Base-by-base conservation (phyloP, 176 grass and related monocot species). In the Typha latifolia region DNA sequence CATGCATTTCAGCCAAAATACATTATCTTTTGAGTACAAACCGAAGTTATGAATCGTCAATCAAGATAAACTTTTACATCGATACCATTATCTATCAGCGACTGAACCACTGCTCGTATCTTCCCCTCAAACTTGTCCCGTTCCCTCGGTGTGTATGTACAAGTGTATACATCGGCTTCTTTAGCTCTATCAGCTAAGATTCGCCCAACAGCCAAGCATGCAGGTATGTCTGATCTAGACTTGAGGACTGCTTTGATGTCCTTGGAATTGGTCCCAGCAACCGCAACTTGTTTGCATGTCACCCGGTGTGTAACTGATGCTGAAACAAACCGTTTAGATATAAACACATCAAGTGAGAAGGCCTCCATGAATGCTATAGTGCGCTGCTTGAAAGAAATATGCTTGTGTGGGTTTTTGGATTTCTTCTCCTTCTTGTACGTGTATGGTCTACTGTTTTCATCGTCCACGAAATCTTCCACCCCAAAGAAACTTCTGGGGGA, bases 361-460 rank as follows among this genome's bases (percentile, higher is more conserved):
- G 88, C 82, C 74, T 96, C 88, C 93, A 96, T 92, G 81, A 86
- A 64, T 14, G 88, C 93, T 0, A 91, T 84, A 0, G 93, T 89
- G 6, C 80, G 93, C 75, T 86, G 88, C 82, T 96, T 96, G 67
- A 96, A 96, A 9, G 93, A 96, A 14, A 96, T 74, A 77, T 96
- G 92, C 59, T 91, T 96, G 49, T 91, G 85, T 1, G 82, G 88
- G 57, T 86, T 96, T 62, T 96, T 96, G 1, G 88, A 86, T 73
- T 78, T 88, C 68, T 91, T 96, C 64, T 96, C 88, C 47, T 96
- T 96, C 78, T 89, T 88, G 82, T 96, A 96, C 27, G 92, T 96
- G 75, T 91, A 96, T 37, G 92, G 92, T 21, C 78, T 63, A 49
- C 88, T 96, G 77, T 86, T 96, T 74, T 96, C 85, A 51, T 96